Base-by-base conservation (phyloP, 2,329 filamentous ascomycete species). In the Hymenotorrendiella dingleyae region DNA sequence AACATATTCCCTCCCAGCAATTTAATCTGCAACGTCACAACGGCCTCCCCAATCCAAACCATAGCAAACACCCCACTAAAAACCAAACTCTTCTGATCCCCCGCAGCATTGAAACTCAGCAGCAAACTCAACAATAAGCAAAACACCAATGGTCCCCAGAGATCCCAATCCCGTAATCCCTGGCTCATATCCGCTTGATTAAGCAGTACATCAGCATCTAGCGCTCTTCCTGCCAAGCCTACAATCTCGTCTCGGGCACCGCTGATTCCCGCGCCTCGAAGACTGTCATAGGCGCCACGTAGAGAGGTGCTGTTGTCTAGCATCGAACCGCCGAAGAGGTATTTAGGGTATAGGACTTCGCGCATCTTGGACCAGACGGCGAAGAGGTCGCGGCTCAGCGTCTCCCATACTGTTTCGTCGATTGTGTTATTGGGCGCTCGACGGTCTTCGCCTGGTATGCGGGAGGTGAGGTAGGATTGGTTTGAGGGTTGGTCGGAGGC, bases 301-400 rank as follows among this genome's bases (percentile, higher is more conserved):
- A 82, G 56, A 26, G 67, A 67, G 4, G 71, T 36, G 70, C 78
- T 66, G 30, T 63, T 65, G 47, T 80, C 76, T 43, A 80, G 73
- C 76, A 82, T 80, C 45, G 74, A 78, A 22, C 79, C 79, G 26
- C 77, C 78, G 19, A 98, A 82, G 36, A 98, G 75, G 68, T 97
- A 97, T 61, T 90, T 90, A 14, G 93, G 93, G 67, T 88, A 98
- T 47, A 98, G 78, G 28, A 98, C 93, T 71, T 96, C 91, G 64
- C 86, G 83, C 82, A 98, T 88, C 74, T 98, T 98, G 68, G 87
- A 86, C 91, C 93, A 97, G 26, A 97, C 88, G 20, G 89, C 93
- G 6, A 91, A 68, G 53, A 98, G 70, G 64, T 98, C 93, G 54
- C 93, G 84, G 40, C 86, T 87, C 47, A 98, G 72, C n/a, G 93